Base-by-base conservation (phyloP, 257 asterid genomes). In the Nemophila menziesii region DNA sequence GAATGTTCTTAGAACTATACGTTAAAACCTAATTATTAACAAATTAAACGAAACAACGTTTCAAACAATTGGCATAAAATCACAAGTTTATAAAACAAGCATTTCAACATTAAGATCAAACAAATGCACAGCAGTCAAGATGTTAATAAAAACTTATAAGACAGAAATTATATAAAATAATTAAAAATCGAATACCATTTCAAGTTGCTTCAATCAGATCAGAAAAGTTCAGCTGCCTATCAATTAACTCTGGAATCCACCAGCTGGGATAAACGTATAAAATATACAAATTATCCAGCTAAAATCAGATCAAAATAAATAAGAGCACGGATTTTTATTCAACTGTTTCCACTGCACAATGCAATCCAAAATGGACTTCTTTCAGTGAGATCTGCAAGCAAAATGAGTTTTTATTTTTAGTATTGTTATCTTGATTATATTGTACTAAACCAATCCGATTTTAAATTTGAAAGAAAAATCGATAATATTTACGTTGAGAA, bases 131-230 rank as follows among this genome's bases (percentile, higher is more conserved):
- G 21, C 27, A n/a, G n/a, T 52, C 20, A 11, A 13, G 21, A 39
- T 5, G 49, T 22, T 14, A 57, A 43, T 41, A 52, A 43, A 18
- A 67, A 45, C 54, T 29, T 20, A 13, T 46, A 12, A 40, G 7
- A 26, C 20, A 41, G 29, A 46, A 53, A 54, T 44, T 11, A 65
- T 29, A 4, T 8, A 22, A 22, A 12, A 47, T 12, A 40, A 45
- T 41, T 6, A 48, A 52, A 5, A 69, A 63, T n/a, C 18, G 55
- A 44, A 42, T 78, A 86, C 96, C 96, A 86, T 86, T 59, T 54
- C 44, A 44, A 71, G 38, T 43, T 54, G 75, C 76, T 68, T 58
- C 69, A 74, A 68, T 52, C 82, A 75, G 93, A 80, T 77, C 83
- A 75, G 68, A 61, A 51, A 40, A 49, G 69, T 60, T 22, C 57